Conservation (phyloP, 441 rosid species). For the Flueggea neowawraea region DNA sequence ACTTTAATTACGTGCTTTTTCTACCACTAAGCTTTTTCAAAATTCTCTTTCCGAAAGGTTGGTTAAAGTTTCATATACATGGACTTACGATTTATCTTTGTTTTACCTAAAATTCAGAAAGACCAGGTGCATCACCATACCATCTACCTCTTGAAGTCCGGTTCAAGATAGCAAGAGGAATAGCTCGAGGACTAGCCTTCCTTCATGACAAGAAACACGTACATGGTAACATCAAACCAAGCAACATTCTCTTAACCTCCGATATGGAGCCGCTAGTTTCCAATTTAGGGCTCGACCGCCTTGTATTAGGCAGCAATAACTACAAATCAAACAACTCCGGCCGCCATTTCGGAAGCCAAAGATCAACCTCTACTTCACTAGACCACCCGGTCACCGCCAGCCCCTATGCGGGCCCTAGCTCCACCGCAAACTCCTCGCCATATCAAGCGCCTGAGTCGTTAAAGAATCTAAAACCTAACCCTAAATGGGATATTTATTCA, state of each 20-base stretch:
- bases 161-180: conserved; percentile 71
- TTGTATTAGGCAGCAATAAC: conserved; percentile 24
- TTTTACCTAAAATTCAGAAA: conserved; percentile 26
- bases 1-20: no score
- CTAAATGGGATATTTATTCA: conserved; percentile 77
- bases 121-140: conserved; percentile 41
- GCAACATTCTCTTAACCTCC: conserved; percentile 56
- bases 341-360: conserved; percentile 27
- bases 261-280: conserved; percentile 64
- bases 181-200: conserved; percentile 74
- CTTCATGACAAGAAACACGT: conserved; percentile 76
- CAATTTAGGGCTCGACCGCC: conserved; percentile 58
- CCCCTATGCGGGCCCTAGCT: conserved; percentile 18
- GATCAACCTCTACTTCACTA: conserved; percentile 17
- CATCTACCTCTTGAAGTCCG: conserved; percentile 47
- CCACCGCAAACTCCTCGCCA: conserved; percentile 12
- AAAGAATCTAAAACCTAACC: conserved; percentile 47
- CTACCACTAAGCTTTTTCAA: no score
- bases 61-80: no score
- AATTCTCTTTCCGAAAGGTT: no score
- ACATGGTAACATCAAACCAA: conserved; percentile 76
- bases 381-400: conserved; percentile 19
- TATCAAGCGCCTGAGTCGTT: conserved; percentile 73
- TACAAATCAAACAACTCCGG: conserved; percentile 22
- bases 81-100: no score